phyloP scores from a whole-genome alignment of 1,139 yeast genomes.

The Zygosaccharomyces pseudobailii region DNA sequence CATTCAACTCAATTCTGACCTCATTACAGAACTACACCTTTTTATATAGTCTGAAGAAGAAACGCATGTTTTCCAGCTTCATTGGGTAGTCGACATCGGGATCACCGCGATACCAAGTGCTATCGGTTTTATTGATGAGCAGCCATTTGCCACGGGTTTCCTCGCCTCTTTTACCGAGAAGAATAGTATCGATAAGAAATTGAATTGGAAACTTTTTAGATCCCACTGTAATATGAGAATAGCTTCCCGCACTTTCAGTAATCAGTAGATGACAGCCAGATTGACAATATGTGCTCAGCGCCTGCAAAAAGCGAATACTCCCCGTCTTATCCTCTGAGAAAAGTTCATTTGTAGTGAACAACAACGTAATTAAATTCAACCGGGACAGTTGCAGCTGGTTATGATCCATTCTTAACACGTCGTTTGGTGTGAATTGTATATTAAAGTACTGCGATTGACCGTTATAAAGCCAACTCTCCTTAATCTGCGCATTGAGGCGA shows the following conservation, averaged over 20 bases:
- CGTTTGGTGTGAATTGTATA: conserved; percentile 47
- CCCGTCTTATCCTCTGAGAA: conserved; percentile 63
- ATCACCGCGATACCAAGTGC: conserved; percentile 73
- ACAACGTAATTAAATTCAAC: conserved; percentile 52
- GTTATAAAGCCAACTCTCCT: conserved; percentile 48
- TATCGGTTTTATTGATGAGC: conserved; percentile 58
- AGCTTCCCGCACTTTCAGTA: conserved; percentile 87
- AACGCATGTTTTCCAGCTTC: conserved; percentile 82
- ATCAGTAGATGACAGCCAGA: conserved; percentile 59
- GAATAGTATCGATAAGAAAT: conserved; percentile 66
- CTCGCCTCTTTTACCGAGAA: conserved; percentile 52
- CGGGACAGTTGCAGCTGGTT: conserved; percentile 25
- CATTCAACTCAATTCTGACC: neutral
- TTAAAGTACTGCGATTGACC: conserved; percentile 34
- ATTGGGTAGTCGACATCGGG: conserved; percentile 56
- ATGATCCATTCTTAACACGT: conserved; percentile 40
- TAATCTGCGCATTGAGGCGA: conserved; percentile 42
- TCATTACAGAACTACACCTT: conserved; percentile 33
- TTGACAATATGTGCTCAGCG: conserved; percentile 44
- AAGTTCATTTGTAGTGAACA: conserved; percentile 84
- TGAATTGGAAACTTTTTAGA: conserved; percentile 75
- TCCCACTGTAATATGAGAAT: conserved; percentile 74
- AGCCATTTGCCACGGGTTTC: conserved; percentile 57
- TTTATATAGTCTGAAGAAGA: conserved; percentile 69
- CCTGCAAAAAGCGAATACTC: conserved; percentile 57